Base-by-base conservation (phyloP, 2,329 filamentous ascomycete genomes). In the Diaporthe aspalathi region DNA sequence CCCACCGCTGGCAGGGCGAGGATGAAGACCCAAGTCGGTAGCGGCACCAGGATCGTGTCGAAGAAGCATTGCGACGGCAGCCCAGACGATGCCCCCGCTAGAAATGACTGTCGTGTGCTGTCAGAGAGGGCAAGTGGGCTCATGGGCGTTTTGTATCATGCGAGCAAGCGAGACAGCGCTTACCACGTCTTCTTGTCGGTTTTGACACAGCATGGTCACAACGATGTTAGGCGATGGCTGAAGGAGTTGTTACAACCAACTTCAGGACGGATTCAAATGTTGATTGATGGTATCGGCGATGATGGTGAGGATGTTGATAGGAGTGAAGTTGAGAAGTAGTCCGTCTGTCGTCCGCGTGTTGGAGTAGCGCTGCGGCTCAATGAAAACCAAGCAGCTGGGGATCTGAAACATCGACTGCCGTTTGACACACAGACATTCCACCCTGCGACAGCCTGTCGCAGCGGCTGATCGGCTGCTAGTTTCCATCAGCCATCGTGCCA, bases 41-140 rank as follows among this genome's bases (percentile, higher is more conserved):
- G 69, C 7, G 77, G 77, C 7, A 72, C 73, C 12, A 78, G 69
- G 35, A 77, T 53, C 16, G 69, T 65, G 70, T 78, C 77, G 71
- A 78, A 78, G 69, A 77, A 77, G 73, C 77, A 78, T 50, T 75
- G 76, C 17, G 77, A 77, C 14, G 76, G 76, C 11, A 78, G 73
- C 24, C 74, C 73, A 20, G 45, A 9, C 45, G 60, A 65, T 24
- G 60, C 60, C 2, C 60, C 60, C n/a, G n/a, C 5, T 5, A 65
- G n/a, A 5, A 65, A 65, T 8, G 60, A 65, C 60, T 65, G 43
- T 1, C 22, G 3, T 16, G 3, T 14, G 1, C 45, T 65, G 60
- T 65, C 22, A 65, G 60, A 12, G 5, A 27, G 6, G 16, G 29
- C n/a, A 16, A 38, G 3, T 20, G 24, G 3, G 0, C 27, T 35